Evolutionary conservation across 768 basidiomycete genomes (phyloP), one percentile per base, ranked within the genome.

Genomic region (Tricholomella constricta): DNA sequence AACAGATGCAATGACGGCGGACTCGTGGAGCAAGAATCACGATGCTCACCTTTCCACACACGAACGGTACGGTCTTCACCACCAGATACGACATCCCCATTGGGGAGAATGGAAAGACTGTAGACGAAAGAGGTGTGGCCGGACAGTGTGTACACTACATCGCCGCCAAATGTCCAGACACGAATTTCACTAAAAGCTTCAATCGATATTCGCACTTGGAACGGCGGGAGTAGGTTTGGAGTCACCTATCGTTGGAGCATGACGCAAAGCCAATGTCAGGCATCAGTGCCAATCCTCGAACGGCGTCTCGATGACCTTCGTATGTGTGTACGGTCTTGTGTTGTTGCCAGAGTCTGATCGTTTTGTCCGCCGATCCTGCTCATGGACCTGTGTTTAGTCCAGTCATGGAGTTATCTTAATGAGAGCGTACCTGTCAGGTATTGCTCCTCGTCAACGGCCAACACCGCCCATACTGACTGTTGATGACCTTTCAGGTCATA

Each of bases 91-190:
- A 94, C 78, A 58, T 88, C 85, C 17, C 95, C 91, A 55, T 72
- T 84, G 1, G 94, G 88, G 17, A 98, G 78, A 17, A 91, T 81
- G 0, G 90, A 82, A 12, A 99, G 69, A 51, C 89, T 88, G 73
- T 98, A 99, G 12, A 98, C 93, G 67, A 98, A 99, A 19, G 94
- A 97, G 1, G 94, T 96, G 68, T 98, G 97, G 1, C 94, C 97
- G 4, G 89, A 86, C n/a, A 98, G 71, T 0, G 85, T 83, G 64
- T 88, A 87, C 48, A 88, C 76, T 41, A 80, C 64, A 66, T 90
- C 91, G 52, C 92, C 90, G 48, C 83, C 87, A 36, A 93, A 78
- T 11, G 91, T 88, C 91, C 95, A 99, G 17, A 97, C 85, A 43
- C 87, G 90, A 58, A 99, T 90, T 70, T 94, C 88, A 59, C 96